Percentiles rank a stretch among this genome's conserved stretches.
phyloP scores from a whole-genome alignment of 2,329 filamentous ascomycete genomes.

The Xylaria sp. region DNA sequence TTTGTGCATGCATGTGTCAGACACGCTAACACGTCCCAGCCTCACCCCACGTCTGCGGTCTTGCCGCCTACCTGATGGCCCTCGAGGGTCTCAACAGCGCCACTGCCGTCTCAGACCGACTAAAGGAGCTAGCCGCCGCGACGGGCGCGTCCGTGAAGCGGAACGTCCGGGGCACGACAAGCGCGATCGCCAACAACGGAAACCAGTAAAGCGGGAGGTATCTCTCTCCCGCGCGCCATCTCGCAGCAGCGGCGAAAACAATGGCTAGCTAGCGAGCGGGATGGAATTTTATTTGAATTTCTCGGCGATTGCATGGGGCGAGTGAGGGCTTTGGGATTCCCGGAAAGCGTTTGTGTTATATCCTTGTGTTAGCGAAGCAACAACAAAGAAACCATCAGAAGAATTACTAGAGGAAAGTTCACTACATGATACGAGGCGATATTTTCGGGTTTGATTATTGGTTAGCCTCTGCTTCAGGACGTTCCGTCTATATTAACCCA shows the following conservation, averaged over 20 bases:
- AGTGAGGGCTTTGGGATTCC: too few species aligned
- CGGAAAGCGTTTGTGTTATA: neutral
- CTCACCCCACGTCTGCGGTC: slow-evolving; percentile 69
- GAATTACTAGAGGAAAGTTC: too few species aligned
- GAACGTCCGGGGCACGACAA: slow-evolving; percentile 54
- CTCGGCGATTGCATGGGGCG: too few species aligned
- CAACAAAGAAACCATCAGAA: too few species aligned
- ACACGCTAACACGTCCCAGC: slow-evolving; percentile 51
- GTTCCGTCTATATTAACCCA: too few species aligned
- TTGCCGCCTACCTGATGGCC: slow-evolving; percentile 70
- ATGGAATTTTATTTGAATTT: neutral
- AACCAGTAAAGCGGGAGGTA: slow-evolving; percentile 33
- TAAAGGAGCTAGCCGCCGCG: slow-evolving; percentile 58
- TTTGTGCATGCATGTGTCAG: neutral
- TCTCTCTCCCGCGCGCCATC: too few species aligned
- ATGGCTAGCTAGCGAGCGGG: too few species aligned
- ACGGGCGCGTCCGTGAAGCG: slow-evolving; percentile 51
- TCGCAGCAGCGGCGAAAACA: too few species aligned
- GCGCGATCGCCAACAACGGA: slow-evolving; percentile 64
- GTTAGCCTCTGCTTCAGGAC: neutral
- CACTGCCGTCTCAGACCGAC: slow-evolving; percentile 51
- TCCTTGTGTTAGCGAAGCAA: too few species aligned
- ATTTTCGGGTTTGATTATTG: neutral
- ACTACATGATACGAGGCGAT: neutral
- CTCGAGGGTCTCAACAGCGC: slow-evolving; percentile 57